Base-by-base conservation (phyloP, 352 stramenopile species). In the Stramenopiles sp. region DNA sequence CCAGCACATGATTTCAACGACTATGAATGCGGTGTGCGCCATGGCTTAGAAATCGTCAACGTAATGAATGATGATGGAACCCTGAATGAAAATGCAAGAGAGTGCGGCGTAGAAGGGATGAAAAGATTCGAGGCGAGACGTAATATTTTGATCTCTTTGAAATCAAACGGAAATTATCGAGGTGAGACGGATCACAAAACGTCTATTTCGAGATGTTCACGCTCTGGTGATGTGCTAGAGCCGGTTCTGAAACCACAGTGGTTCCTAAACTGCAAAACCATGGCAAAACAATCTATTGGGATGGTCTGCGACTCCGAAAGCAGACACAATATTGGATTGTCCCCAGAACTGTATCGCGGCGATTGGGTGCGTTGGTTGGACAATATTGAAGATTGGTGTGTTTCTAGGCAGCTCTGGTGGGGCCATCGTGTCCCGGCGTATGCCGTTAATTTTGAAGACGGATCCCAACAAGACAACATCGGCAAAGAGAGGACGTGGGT, bases 371-470 rank as follows among this genome's bases (percentile, higher is more conserved):
- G 90, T 77, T 99, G 96, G 85, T 81, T 99, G 31, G 94, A 98
- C 75, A 98, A 99, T 80, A 98, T 98, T 78, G 88, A 94, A 33
- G 93, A 98, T 83, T 99, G 95, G 95, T 99, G 96, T 77, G 85
- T 99, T 63, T 97, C 90, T 80, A 89, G 96, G 12, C 95, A 99
- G 81, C 86, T 99, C 0, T 99, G 95, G 95, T 99, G 96, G 96
- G 96, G 96, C 32, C 96, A 99, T 82, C 94, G 96, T 63, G 98
- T 99, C 75, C 96, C 95, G 2, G 96, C 96, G 3, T 99, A 97
- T 86, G 98, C 97, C 76, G 83, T 83, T 36, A 94, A 95, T 77
- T 80, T 97, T 37, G 81, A 85, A 76, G 91, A 83, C 36, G 34
- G 33, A 30, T 48, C 32, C 35, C 69, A 34, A 3, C 1, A 90